Percentiles rank a stretch among this genome's conserved stretches.
phyloP scores from a whole-genome alignment of 176 grass and related monocot genomes.

The Tillandsia leiboldiana region DNA sequence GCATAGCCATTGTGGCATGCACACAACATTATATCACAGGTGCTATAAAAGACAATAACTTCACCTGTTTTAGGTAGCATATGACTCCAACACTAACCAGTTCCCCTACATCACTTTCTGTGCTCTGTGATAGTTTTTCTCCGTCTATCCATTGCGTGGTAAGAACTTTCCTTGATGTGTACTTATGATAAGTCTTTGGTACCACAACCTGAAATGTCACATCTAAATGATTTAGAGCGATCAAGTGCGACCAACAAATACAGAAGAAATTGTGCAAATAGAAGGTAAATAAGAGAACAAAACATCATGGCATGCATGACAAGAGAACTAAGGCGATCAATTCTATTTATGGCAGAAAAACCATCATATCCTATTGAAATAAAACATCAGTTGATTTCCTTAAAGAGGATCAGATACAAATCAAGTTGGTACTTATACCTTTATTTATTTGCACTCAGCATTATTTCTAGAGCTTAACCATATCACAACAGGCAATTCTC shows the following conservation, averaged over 20 bases:
- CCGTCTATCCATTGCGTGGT: conserved; percentile 85
- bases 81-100: conserved; percentile 96
- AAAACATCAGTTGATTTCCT: too few relatives aligned
- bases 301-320: neutral
- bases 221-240: neutral
- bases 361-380: too few relatives aligned
- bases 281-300: neutral
- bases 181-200: conserved; percentile 78
- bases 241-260: neutral
- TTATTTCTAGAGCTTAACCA: neutral
- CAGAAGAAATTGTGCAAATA: neutral
- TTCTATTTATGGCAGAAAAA: too few relatives aligned
- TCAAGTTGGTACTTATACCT: too few relatives aligned
- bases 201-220: conserved; percentile 53
- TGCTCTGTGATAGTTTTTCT: conserved; percentile 93
- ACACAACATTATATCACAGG: too few relatives aligned
- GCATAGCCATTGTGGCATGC: neutral
- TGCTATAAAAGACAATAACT: neutral
- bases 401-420: too few relatives aligned
- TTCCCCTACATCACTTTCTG: conserved; percentile 78
- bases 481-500: neutral
- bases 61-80: conserved; percentile 98
- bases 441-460: neutral
- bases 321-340: too few relatives aligned
- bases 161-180: conserved; percentile 92